Percentiles rank a stretch among this genome's conserved stretches.
These are phyloP conservation scores for Metschnikowia henanensis DNA, from an alignment of 805 yeast species.

Conservation along the genomic window DNA sequence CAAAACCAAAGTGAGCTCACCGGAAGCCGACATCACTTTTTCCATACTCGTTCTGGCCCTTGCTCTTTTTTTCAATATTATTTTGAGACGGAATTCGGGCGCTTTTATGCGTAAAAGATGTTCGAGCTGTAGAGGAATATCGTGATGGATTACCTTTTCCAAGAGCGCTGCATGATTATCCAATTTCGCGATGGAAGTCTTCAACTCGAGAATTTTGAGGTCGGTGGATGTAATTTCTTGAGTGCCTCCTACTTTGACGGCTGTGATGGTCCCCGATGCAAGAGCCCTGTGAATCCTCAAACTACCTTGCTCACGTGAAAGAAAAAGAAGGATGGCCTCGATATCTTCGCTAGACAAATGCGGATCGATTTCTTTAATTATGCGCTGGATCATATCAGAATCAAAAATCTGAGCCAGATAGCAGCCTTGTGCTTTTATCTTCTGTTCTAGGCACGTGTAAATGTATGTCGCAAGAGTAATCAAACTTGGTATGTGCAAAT, in stretches of 20 bases:
- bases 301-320: conserved; percentile 25
- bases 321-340: conserved; percentile 26
- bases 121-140: conserved; percentile 19
- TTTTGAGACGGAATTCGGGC: conserved; percentile 20
- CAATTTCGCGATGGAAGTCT: conserved; percentile 21
- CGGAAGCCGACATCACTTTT: conserved; percentile 16
- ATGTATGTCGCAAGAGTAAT: conserved; percentile 7
- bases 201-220: conserved; percentile 29
- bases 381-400: conserved; percentile 11
- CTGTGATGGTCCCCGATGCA: background rate
- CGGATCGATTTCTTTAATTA: conserved; percentile 7
- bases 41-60: conserved; percentile 20
- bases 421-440: conserved; percentile 13
- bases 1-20: conserved; percentile 26
- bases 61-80: conserved; percentile 19
- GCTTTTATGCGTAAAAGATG: conserved; percentile 17
- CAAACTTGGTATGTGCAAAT: conserved; percentile 25
- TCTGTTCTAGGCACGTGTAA: background rate
- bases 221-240: conserved; percentile 28
- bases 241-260: conserved; percentile 21
- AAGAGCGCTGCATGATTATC: conserved; percentile 20
- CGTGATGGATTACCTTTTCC: conserved; percentile 20
- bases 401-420: conserved; percentile 20
- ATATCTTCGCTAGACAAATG: conserved; percentile 25
- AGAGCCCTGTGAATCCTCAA: conserved; percentile 1